Evolutionary conservation across 2,329 filamentous ascomycete species (phyloP).

Genomic region (Endoconidiophora laricicola): DNA sequence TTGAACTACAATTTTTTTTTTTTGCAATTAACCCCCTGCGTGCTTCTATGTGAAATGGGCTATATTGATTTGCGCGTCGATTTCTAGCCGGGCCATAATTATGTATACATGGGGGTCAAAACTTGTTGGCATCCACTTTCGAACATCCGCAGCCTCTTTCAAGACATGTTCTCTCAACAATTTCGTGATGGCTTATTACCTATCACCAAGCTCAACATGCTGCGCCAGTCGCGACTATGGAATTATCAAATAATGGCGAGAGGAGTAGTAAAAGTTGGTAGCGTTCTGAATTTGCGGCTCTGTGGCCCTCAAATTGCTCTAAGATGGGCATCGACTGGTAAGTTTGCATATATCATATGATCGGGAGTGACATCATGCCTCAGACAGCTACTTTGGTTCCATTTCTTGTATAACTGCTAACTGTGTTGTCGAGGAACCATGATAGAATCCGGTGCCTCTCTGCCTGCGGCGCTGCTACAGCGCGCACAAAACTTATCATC

Average conservation of each 20-base stretch:
- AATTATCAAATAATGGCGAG: neutral
- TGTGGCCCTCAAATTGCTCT: neutral
- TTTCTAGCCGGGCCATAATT: neutral
- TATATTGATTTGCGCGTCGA: neutral
- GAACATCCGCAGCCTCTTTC: too few relatives aligned
- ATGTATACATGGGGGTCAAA: neutral
- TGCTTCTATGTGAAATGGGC: too few relatives aligned
- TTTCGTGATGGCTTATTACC: too few relatives aligned
- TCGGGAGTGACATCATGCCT: too few relatives aligned
- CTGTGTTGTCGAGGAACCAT: neutral
- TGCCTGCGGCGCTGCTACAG: slow-evolving; percentile 39
- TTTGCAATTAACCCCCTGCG: neutral
- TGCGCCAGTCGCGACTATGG: too few relatives aligned
- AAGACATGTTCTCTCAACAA: too few relatives aligned
- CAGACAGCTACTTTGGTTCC: too few relatives aligned
- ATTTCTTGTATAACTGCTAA: neutral
- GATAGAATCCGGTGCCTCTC: slow-evolving; percentile 15
- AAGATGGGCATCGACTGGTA: neutral
- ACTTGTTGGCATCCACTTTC: neutral
- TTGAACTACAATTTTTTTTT: neutral
- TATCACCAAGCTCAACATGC: too few relatives aligned
- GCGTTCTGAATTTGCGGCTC: too few relatives aligned
- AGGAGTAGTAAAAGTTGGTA: neutral
- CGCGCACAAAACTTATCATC: slow-evolving; percentile 40
- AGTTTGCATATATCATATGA: neutral